phyloP scores from a whole-genome alignment of 768 basidiomycete species.

The Boletus tomentosulus region DNA sequence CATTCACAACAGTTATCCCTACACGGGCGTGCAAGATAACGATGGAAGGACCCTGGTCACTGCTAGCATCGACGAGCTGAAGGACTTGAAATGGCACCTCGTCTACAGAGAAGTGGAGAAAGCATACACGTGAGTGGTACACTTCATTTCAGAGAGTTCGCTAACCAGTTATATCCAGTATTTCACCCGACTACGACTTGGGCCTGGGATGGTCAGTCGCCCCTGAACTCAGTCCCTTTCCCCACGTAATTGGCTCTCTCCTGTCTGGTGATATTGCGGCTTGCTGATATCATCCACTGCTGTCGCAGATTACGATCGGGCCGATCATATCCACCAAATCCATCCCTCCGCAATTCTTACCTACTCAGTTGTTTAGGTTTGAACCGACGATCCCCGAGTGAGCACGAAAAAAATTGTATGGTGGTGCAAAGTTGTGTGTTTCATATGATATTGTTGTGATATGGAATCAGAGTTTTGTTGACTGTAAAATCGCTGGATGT shows the following conservation, averaged over 20 bases:
- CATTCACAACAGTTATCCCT: not conserved
- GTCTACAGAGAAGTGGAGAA: not conserved
- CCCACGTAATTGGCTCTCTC: not conserved
- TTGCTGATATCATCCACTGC: not conserved
- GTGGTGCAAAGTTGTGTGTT: not conserved
- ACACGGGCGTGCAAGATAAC: not conserved
- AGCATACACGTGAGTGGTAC: not conserved
- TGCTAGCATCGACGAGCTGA: not conserved
- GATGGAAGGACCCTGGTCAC: not conserved
- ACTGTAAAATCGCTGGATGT: no score
- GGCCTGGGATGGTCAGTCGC: not conserved
- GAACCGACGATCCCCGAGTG: not conserved
- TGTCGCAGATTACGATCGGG: not conserved
- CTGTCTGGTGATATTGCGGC: not conserved
- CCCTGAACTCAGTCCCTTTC: not conserved
- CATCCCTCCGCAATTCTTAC: not conserved
- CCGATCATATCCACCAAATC: not conserved
- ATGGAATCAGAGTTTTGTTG: no score
- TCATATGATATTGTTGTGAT: no score
- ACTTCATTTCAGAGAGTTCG: no score
- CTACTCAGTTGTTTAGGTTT: not conserved
- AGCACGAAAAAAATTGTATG: no score
- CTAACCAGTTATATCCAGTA: not conserved
- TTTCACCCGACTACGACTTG: not conserved
- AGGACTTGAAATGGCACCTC: not conserved